Evolutionary conservation across 2,329 filamentous ascomycete genomes (phyloP).

Genomic region (Diaporthe vaccinii): DNA sequence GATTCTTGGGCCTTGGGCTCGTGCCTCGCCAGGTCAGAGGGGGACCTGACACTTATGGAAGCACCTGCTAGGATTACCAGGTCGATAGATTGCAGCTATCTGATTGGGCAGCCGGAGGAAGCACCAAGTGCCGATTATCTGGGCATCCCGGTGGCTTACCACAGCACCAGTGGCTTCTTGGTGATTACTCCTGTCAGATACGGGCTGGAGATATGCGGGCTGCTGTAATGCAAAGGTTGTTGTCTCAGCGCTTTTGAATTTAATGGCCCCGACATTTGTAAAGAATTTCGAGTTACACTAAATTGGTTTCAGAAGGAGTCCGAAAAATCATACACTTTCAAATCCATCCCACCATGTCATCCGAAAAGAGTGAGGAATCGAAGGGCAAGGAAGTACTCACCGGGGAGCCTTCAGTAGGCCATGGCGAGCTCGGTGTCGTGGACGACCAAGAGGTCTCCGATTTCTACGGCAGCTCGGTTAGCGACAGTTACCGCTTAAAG

Average conservation of each 20-base stretch:
- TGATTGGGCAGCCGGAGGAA: background rate
- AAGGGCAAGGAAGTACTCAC: constrained; percentile 22
- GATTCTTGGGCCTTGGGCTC: background rate
- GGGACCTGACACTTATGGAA: background rate
- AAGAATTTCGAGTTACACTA: background rate
- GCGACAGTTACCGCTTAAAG: constrained; percentile 50
- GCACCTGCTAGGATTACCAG: background rate
- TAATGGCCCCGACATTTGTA: background rate
- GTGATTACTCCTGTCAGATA: background rate
- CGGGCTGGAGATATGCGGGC: background rate
- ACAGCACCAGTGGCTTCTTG: too few relatives aligned
- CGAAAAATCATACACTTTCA: background rate
- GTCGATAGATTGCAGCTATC: background rate
- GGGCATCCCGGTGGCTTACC: background rate
- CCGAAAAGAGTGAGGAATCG: constrained; percentile 4
- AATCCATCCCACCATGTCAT: constrained; percentile 12
- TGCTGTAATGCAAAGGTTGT: background rate
- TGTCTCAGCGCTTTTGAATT: background rate
- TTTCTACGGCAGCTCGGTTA: constrained; percentile 54
- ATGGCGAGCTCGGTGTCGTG: constrained; percentile 36
- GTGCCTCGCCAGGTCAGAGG: background rate
- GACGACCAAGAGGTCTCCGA: constrained; percentile 49
- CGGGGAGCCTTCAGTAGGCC: constrained; percentile 15
- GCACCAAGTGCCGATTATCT: background rate
- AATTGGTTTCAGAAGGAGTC: background rate